phyloP scores from a whole-genome alignment of 2,329 filamentous ascomycete genomes.

The Venturia oleaginea region DNA sequence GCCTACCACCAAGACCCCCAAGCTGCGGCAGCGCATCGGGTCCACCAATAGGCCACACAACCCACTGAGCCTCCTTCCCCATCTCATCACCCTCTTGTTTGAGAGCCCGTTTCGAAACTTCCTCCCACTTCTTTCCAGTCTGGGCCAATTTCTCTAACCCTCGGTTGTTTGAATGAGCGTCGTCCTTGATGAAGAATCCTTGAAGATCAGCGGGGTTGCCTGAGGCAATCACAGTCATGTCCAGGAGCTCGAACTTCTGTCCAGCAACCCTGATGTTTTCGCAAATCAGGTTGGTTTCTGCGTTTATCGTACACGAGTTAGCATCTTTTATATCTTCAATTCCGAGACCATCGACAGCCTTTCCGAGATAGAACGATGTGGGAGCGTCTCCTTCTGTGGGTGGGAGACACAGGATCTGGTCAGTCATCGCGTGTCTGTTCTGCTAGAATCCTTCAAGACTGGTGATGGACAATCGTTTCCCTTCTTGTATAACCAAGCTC shows the following conservation, averaged over 20 bases:
- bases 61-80: conserved; percentile 9
- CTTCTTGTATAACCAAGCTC: no score
- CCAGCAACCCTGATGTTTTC: not conserved
- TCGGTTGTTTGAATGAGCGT: not conserved
- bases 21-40: not conserved
- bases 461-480: not conserved
- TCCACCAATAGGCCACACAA: not conserved
- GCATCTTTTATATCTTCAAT: conserved; percentile 8
- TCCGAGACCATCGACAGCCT: conserved; percentile 2
- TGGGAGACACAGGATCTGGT: no score
- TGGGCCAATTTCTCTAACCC: not conserved
- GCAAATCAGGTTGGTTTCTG: conserved; percentile 2
- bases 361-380: conserved; percentile 8
- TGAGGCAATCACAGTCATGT: conserved; percentile 1
- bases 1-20: conserved; percentile 5
- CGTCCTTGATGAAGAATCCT: conserved; percentile 5
- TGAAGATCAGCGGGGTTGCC: not conserved
- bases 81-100: not conserved
- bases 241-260: not conserved
- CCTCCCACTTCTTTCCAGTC: not conserved
- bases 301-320: not conserved
- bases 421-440: no score
- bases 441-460: conserved; percentile 1
- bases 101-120: not conserved
- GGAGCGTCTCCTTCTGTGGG: not conserved